phyloP scores from a whole-genome alignment of 192 early-diverging fungal genomes.

The Kickxella alabastrina region DNA sequence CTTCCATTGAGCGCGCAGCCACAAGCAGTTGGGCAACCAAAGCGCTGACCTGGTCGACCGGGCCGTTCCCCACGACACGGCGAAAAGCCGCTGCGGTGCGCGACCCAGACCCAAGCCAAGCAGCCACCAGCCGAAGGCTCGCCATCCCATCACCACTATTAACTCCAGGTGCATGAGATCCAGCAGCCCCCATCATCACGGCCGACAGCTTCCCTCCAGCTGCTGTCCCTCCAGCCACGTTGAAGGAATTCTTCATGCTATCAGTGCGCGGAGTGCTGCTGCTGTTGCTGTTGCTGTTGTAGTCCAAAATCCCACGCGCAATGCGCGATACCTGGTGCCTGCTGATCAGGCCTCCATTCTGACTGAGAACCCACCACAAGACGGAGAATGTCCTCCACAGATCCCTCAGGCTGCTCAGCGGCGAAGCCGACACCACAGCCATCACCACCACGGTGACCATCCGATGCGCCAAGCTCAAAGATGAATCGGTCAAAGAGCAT shows the following conservation, averaged over 20 bases:
- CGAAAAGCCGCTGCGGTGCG: constrained; percentile 34
- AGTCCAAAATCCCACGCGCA: constrained; percentile 51
- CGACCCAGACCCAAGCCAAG: constrained; percentile 39
- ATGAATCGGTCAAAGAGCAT: constrained; percentile 49
- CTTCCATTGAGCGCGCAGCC: constrained; percentile 9
- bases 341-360: constrained; percentile 50
- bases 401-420: constrained; percentile 40
- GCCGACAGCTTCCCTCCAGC: not conserved
- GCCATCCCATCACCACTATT: constrained; percentile 13
- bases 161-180: not conserved
- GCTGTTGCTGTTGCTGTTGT: constrained; percentile 1
- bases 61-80: constrained; percentile 36
- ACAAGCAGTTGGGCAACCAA: constrained; percentile 27
- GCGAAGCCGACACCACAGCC: constrained; percentile 36
- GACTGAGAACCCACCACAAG: constrained; percentile 51
- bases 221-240: not conserved
- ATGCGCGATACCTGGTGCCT: constrained; percentile 46
- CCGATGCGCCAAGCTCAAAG: constrained; percentile 49
- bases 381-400: constrained; percentile 50
- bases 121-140: constrained; percentile 25
- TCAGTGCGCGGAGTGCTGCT: not conserved
- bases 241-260: not conserved
- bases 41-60: constrained; percentile 34
- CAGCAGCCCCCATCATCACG: not conserved
- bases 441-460: constrained; percentile 40